Evolutionary conservation across 2,329 filamentous ascomycete species (phyloP), one percentile per base, ranked within the genome.

Genomic region (Dissoconium aciculare): DNA sequence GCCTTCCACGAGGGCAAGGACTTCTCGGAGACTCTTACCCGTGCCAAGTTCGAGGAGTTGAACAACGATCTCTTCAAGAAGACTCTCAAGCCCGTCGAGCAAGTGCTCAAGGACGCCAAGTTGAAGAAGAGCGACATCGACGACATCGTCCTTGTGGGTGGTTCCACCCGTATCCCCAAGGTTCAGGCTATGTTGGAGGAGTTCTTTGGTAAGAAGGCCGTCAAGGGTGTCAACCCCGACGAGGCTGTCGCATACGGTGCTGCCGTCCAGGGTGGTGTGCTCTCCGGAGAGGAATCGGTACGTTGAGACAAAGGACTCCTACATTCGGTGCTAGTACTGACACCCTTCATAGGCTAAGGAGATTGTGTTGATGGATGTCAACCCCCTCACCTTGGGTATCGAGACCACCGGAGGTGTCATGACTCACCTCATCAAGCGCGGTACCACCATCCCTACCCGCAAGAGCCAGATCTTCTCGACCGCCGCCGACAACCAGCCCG

Each of bases 31-130:
- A 94, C 84, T 41, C 74, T 98, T 31, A 94, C 87, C 59, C 82
- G 87, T 50, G 89, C 89, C 70, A 95, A 95, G 73, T 95, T 98
- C 53, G 89, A 98, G 67, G 87, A 95, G 66, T 74, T 95, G 51
- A 95, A 95, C 79, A 85, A 85, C 50, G 87, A 95, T 53, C 77
- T 95, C 40, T 95, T 95, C 78, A 93, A 93, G 78, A 92, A 89
- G 74, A 95, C 89, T 36, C 74, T 95, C 45, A 93, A 94, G 75
- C 87, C 89, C 35, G 89, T 95, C 46, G 84, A 95, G 68, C 85
- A 94, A 71, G 89, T 95, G 46, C 73, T 98, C 56, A 92, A 93
- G 70, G 89, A 95, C 50, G 84, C 85, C 58, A 93, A 94, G 71
- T 71, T 94, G 52, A 87, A 87, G 76, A 95, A 94, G 78, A 65